These are phyloP conservation scores for Aureobasidium sp. DNA, from an alignment of 2,329 filamentous ascomycete genomes.

Conservation along the genomic window DNA sequence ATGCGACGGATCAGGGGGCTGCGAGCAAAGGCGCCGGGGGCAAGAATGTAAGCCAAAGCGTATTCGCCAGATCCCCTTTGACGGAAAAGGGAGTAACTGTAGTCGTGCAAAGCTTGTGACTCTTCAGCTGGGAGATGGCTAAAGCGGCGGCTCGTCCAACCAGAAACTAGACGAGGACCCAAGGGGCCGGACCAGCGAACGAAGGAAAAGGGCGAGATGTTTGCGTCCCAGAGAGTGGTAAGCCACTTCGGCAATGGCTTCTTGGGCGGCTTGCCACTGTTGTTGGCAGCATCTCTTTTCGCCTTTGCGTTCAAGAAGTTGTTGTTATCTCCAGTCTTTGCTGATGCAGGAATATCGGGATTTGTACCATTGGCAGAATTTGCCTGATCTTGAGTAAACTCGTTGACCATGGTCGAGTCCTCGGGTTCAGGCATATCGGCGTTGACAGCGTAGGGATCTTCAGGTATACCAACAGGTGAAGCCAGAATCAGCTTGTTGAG, in stretches of 20 bases:
- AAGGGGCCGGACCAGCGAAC: slow-evolving; percentile 83
- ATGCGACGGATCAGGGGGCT: slow-evolving; percentile 82
- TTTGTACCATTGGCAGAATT: slow-evolving; percentile 32
- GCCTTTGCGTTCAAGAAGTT: slow-evolving; percentile 47
- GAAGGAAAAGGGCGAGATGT: slow-evolving; percentile 88
- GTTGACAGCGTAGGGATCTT: slow-evolving; percentile 82
- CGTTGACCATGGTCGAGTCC: slow-evolving; percentile 65
- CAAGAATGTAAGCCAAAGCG: slow-evolving; percentile 83
- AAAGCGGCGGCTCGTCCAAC: slow-evolving; percentile 91
- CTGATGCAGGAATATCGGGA: slow-evolving; percentile 2
- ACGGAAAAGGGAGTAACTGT: slow-evolving; percentile 89
- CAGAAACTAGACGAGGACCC: slow-evolving; percentile 84
- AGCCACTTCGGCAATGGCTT: slow-evolving; percentile 75
- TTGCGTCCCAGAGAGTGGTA: slow-evolving; percentile 91
- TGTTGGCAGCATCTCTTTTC: slow-evolving; percentile 28
- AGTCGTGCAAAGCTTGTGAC: slow-evolving; percentile 79
- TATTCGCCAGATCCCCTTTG: slow-evolving; percentile 92
- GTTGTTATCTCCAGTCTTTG: slow-evolving; percentile 39
- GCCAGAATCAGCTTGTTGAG: slow-evolving; percentile 95
- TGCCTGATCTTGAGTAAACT: slow-evolving; percentile 70
- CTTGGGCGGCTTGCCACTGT: slow-evolving; percentile 39
- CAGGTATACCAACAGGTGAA: slow-evolving; percentile 88
- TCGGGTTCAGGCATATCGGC: slow-evolving; percentile 71
- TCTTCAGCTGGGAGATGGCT: slow-evolving; percentile 76
- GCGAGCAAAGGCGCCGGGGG: slow-evolving; percentile 86